A percentile compares a stretch with the other conserved stretches of the same genome.
These are phyloP conservation scores for Pichia sp. DNA, from an alignment of 1,139 yeast genomes.

Conservation along the genomic window DNA sequence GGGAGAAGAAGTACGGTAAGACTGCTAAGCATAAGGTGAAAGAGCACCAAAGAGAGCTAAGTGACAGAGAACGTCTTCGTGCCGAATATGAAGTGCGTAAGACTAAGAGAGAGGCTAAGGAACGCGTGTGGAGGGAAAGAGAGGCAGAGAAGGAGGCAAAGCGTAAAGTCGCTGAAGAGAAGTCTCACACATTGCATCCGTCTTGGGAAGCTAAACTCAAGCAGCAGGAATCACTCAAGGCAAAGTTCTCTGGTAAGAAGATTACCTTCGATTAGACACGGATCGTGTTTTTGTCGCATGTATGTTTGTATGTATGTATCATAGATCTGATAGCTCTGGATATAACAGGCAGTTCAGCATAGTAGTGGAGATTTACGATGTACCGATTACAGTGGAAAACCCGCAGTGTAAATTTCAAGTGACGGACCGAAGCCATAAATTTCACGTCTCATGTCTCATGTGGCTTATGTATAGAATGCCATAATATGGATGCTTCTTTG, in stretches of 20 bases:
- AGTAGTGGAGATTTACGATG: too few species aligned
- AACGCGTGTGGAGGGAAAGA: slow-evolving; percentile 18
- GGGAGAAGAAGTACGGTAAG: slow-evolving; percentile 86
- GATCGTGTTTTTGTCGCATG: background rate
- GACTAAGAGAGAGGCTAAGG: slow-evolving; percentile 53
- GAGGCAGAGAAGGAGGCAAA: slow-evolving; percentile 38
- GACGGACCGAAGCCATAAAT: too few species aligned
- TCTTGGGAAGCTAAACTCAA: slow-evolving; percentile 88
- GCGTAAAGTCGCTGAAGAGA: slow-evolving; percentile 23
- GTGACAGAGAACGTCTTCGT: slow-evolving; percentile 54
- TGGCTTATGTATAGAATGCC: too few species aligned
- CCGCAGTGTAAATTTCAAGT: background rate
- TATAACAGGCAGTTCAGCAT: too few species aligned
- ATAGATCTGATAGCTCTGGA: too few species aligned
- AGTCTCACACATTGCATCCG: slow-evolving; percentile 57
- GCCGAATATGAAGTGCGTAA: slow-evolving; percentile 68
- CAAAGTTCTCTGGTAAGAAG: slow-evolving; percentile 79
- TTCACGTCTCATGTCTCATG: too few species aligned
- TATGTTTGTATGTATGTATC: background rate
- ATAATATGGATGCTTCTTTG: too few species aligned
- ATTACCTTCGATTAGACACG: slow-evolving; percentile 48
- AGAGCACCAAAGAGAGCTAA: slow-evolving; percentile 45
- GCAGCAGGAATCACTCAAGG: slow-evolving; percentile 60
- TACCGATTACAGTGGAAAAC: background rate
- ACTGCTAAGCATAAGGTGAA: slow-evolving; percentile 77